Percentiles rank a stretch among this genome's conserved stretches.
Evolutionary conservation across 106 monocot genomes (phyloP).

Genomic region (Acorus calamus): DNA sequence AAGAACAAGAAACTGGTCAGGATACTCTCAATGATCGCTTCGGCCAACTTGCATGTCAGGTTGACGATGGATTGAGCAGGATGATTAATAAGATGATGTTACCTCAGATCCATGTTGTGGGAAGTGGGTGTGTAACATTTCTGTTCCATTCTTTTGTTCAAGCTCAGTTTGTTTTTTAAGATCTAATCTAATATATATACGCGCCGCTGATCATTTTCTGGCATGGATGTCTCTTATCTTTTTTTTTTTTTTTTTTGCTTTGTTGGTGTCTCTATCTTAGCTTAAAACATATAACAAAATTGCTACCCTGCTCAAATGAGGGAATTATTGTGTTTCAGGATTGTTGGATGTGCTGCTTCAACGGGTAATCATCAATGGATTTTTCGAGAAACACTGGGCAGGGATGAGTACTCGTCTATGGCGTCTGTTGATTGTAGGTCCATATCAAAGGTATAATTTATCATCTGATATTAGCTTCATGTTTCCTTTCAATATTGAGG

Average conservation of each 20-base stretch:
- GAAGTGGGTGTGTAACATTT: slow-evolving; percentile 38
- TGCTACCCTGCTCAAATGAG: background rate
- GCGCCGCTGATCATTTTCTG: too few relatives aligned
- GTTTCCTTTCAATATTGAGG: too few relatives aligned
- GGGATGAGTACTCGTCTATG: slow-evolving; percentile 14
- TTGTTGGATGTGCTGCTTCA: slow-evolving; percentile 47
- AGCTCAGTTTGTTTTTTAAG: background rate
- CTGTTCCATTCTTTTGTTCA: background rate
- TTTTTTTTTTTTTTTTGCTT: too few relatives aligned
- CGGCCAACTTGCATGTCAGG: too few relatives aligned
- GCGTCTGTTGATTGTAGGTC: slow-evolving; percentile 3
- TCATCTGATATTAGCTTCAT: too few relatives aligned
- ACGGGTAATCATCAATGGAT: slow-evolving; percentile 63
- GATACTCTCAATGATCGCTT: slow-evolving; percentile 6
- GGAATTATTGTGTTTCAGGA: slow-evolving; percentile 21
- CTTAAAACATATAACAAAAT: too few relatives aligned
- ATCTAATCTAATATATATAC: background rate
- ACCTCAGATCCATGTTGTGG: slow-evolving; percentile 44
- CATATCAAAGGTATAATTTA: too few relatives aligned
- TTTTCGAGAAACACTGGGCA: slow-evolving; percentile 13
- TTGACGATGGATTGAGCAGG: background rate
- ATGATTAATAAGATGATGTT: slow-evolving; percentile 49
- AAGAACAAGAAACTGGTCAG: slow-evolving; percentile 6
- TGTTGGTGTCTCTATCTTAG: too few relatives aligned
- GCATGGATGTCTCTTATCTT: background rate